Conservation (phyloP, 164 flowering plant species). For the Nelumbo lutea region DNA sequence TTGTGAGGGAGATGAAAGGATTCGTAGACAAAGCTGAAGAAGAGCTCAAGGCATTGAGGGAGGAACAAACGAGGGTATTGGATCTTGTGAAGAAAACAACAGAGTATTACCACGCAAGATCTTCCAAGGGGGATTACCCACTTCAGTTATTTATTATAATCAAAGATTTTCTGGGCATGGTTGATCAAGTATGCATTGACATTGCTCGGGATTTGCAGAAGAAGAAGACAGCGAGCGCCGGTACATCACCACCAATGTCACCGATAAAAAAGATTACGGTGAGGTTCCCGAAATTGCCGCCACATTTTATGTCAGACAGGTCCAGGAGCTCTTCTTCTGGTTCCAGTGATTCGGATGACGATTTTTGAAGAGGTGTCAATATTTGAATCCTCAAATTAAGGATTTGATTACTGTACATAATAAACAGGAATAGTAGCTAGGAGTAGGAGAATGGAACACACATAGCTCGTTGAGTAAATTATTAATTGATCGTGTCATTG, state of each 20-base stretch:
- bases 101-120: constrained; percentile 72
- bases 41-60: constrained; percentile 51
- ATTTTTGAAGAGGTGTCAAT: constrained; percentile 17
- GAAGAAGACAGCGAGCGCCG: constrained; percentile 23
- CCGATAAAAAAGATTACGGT: constrained; percentile 15
- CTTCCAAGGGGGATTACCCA: constrained; percentile 28
- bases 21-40: constrained; percentile 53
- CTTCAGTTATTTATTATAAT: constrained; percentile 65
- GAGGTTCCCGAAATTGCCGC: constrained; percentile 44
- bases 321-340: constrained; percentile 28
- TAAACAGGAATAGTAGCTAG: too few species aligned
- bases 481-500: too few species aligned
- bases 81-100: constrained; percentile 64
- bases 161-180: constrained; percentile 63
- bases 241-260: constrained; percentile 30
- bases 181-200: constrained; percentile 60
- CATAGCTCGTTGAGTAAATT: too few species aligned
- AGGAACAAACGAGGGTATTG: constrained; percentile 56
- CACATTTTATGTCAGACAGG: constrained; percentile 43
- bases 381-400: too few species aligned
- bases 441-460: too few species aligned
- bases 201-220: constrained; percentile 47
- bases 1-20: constrained; percentile 49
- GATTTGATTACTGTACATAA: background rate
- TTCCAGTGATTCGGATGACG: constrained; percentile 46